These are phyloP conservation scores for Barnettozyma pratensis DNA, from an alignment of 805 yeast species.

Conservation along the genomic window DNA sequence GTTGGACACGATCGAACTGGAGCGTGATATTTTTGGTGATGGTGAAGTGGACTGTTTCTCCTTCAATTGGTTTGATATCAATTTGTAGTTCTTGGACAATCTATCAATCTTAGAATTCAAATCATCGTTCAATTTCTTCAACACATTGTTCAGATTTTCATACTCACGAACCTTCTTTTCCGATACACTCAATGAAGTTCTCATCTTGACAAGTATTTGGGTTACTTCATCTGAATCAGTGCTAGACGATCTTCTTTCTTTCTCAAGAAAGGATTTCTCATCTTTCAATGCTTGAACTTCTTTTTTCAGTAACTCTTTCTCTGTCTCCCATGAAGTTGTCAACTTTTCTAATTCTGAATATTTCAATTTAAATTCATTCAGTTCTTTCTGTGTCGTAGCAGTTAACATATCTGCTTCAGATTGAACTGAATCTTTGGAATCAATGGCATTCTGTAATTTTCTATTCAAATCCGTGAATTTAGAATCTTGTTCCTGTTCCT, in stretches of 20 bases:
- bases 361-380: conserved; percentile 53
- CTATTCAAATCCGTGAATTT: conserved; percentile 52
- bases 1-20: conserved; percentile 31
- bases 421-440: conserved; percentile 61
- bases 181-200: conserved; percentile 46
- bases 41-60: conserved; percentile 20
- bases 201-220: conserved; percentile 36
- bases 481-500: conserved; percentile 51
- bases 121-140: conserved; percentile 63
- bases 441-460: conserved; percentile 44
- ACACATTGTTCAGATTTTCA: conserved; percentile 46
- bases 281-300: conserved; percentile 28
- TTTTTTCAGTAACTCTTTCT: conserved; percentile 28
- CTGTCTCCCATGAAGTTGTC: conserved; percentile 29
- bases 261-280: conserved; percentile 26
- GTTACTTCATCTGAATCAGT: conserved; percentile 30
- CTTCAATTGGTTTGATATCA: conserved; percentile 45
- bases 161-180: conserved; percentile 49
- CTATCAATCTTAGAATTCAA: conserved; percentile 62
- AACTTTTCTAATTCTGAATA: conserved; percentile 35
- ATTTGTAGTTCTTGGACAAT: conserved; percentile 63
- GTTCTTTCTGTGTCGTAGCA: conserved; percentile 57
- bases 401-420: conserved; percentile 42
- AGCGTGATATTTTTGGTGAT: conserved; percentile 30
- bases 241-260: conserved; percentile 20